These are phyloP conservation scores for Monilinia laxa DNA, from an alignment of 2,329 filamentous ascomycete species.

Conservation along the genomic window DNA sequence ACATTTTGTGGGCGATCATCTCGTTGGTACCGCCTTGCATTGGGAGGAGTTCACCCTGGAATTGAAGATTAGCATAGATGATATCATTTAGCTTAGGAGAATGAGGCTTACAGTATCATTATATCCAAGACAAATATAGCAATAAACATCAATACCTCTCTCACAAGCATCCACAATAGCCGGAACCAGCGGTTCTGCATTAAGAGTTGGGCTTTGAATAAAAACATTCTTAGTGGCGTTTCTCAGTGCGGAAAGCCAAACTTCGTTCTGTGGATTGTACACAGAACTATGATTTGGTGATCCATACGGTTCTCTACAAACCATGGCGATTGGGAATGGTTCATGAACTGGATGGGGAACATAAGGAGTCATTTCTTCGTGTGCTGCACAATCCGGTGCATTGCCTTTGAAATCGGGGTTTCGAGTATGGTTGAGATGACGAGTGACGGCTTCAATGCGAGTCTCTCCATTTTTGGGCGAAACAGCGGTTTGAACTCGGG, in stretches of 20 bases:
- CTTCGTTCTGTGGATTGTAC: slow-evolving; percentile 71
- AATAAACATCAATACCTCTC: slow-evolving; percentile 65
- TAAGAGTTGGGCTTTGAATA: slow-evolving; percentile 76
- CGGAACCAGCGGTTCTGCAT: slow-evolving; percentile 65
- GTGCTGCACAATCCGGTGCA: slow-evolving; percentile 53
- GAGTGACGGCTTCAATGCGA: slow-evolving; percentile 57
- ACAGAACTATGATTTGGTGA: slow-evolving; percentile 59
- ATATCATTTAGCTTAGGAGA: fast-evolving
- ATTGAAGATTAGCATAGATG: neutral
- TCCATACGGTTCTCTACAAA: slow-evolving; percentile 67
- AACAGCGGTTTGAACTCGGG: slow-evolving; percentile 59
- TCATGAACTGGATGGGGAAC: slow-evolving; percentile 53
- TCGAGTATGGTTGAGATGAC: slow-evolving; percentile 64
- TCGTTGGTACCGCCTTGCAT: slow-evolving; percentile 76
- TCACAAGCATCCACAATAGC: slow-evolving; percentile 64
- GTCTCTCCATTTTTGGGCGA: slow-evolving; percentile 52
- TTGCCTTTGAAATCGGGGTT: slow-evolving; percentile 51
- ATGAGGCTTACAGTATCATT: slow-evolving; percentile 60
- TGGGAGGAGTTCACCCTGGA: slow-evolving; percentile 68
- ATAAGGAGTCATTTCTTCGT: slow-evolving; percentile 65
- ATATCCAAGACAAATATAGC: slow-evolving; percentile 75
- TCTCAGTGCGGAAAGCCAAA: slow-evolving; percentile 67
- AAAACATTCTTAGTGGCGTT: slow-evolving; percentile 66
- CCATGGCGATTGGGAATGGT: slow-evolving; percentile 68
- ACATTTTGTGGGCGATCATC: slow-evolving; percentile 61